Percentiles rank a stretch among this genome's conserved stretches.
Conservation (phyloP, 2,329 filamentous ascomycete genomes). For the Diaporthe vexans region DNA sequence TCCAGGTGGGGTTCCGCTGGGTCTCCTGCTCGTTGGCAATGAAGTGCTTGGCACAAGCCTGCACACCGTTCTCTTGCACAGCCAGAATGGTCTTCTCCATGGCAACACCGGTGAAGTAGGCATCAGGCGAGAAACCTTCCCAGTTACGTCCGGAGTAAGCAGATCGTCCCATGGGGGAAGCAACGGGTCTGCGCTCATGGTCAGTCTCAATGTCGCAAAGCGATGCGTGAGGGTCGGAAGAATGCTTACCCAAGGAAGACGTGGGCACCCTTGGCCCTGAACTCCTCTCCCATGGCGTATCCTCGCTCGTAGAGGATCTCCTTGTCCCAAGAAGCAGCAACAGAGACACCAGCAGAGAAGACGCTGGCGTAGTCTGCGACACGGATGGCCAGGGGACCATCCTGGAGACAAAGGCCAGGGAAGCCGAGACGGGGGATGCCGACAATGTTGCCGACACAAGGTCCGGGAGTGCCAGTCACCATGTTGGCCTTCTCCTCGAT, state of each 20-base stretch:
- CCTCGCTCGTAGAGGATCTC: conserved; percentile 68
- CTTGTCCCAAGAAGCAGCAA: conserved; percentile 79
- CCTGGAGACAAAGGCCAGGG: conserved; percentile 75
- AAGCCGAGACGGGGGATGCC: conserved; percentile 69
- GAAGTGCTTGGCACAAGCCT: conserved; percentile 84
- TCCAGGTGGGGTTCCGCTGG: conserved; percentile 46
- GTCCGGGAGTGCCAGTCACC: conserved; percentile 43
- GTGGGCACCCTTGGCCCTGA: conserved; percentile 82
- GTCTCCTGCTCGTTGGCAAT: conserved; percentile 79
- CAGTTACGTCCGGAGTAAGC: conserved; percentile 59
- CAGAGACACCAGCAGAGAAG: conserved; percentile 78
- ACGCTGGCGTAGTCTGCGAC: conserved; percentile 76
- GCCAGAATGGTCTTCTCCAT: conserved; percentile 80
- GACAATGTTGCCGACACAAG: conserved; percentile 53
- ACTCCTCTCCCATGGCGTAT: conserved; percentile 69
- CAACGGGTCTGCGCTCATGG: conserved; percentile 15
- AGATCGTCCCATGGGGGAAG: conserved; percentile 56
- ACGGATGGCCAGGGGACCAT: conserved; percentile 77
- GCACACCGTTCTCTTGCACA: conserved; percentile 82
- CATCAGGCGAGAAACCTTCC: conserved; percentile 80
- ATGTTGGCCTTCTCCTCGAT: conserved; percentile 69
- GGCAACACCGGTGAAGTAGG: conserved; percentile 78
- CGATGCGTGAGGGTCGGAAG: conserved; percentile 12
- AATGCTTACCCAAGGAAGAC: conserved; percentile 72
- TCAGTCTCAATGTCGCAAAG: not conserved